These are phyloP conservation scores for Mortierella polycephala DNA, from an alignment of 371 early-diverging fungal species.

Conservation along the genomic window DNA sequence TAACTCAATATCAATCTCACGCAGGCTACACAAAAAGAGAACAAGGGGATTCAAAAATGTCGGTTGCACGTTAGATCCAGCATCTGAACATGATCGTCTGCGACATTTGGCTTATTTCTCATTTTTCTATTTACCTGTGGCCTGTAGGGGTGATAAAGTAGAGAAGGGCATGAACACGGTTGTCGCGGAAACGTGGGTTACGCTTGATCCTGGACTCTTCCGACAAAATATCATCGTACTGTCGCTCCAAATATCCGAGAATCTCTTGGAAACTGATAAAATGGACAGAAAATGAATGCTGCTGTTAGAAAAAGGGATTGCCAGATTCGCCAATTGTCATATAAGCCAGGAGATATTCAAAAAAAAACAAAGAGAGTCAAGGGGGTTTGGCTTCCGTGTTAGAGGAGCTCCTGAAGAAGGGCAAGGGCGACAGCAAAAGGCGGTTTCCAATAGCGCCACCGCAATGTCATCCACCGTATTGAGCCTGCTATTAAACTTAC, in stretches of 20 bases:
- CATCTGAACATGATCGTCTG: no score
- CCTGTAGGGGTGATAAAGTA: conserved; percentile 99
- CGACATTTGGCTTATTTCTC: no score
- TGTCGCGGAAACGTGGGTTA: conserved; percentile 96
- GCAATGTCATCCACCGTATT: no score
- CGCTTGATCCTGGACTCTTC: conserved; percentile 96
- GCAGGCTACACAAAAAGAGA: conserved; percentile 65
- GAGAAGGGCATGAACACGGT: conserved; percentile 96
- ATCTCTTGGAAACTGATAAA: conserved; percentile 78
- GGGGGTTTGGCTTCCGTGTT: neutral
- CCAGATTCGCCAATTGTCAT: no score
- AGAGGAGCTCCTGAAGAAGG: no score
- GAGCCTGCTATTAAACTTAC: conserved; percentile 43
- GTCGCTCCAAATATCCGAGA: conserved; percentile 91
- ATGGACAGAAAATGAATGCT: neutral
- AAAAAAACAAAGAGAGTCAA: conserved; percentile 11
- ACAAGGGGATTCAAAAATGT: no score
- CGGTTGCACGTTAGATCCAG: no score
- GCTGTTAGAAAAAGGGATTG: no score
- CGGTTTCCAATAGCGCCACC: neutral
- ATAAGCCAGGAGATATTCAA: neutral
- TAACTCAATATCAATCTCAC: conserved; percentile 97
- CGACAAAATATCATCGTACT: conserved; percentile 95
- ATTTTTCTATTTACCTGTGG: conserved; percentile 70
- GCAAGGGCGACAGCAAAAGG: conserved; percentile 8